Conservation (phyloP, 768 basidiomycete species). For the Podaxis mareebaensis region DNA sequence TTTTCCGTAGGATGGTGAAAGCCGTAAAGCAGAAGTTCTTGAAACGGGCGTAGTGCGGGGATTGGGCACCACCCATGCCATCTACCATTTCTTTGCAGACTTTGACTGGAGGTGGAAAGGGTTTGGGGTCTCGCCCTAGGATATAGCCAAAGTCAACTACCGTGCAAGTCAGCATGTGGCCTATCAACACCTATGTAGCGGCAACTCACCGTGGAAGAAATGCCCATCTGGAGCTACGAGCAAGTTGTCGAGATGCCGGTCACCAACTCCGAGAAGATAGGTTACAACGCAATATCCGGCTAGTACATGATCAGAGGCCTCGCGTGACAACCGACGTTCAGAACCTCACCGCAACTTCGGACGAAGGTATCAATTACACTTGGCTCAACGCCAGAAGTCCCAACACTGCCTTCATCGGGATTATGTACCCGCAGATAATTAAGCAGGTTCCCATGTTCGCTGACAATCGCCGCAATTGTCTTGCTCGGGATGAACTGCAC, state of each 20-base stretch:
- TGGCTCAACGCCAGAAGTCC: slow-evolving; percentile 94
- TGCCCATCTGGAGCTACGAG: slow-evolving; percentile 93
- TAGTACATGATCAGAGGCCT: slow-evolving; percentile 29
- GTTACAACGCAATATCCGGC: slow-evolving; percentile 99
- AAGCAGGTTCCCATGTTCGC: slow-evolving; percentile 84
- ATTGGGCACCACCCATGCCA: slow-evolving; percentile 97
- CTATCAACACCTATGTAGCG: not conserved
- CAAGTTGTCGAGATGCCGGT: slow-evolving; percentile 95
- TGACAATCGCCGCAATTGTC: slow-evolving; percentile 92
- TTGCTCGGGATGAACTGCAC: slow-evolving; percentile 95
- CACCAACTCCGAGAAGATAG: slow-evolving; percentile 94
- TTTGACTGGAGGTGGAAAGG: slow-evolving; percentile 96
- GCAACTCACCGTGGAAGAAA: slow-evolving; percentile 86
- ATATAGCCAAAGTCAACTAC: slow-evolving; percentile 98
- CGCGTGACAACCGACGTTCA: not conserved
- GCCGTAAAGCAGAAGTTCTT: slow-evolving; percentile 98
- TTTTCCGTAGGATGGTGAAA: slow-evolving; percentile 94
- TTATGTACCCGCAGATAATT: slow-evolving; percentile 85
- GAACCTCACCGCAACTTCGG: slow-evolving; percentile 83
- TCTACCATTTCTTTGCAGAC: slow-evolving; percentile 99
- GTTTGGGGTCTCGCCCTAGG: slow-evolving; percentile 95
- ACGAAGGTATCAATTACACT: slow-evolving; percentile 95
- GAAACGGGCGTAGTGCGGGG: slow-evolving; percentile 95
- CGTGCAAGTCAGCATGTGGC: not conserved
- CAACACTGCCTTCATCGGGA: slow-evolving; percentile 93